Percentiles rank a stretch among this genome's conserved stretches.
Conservation (phyloP, 1,284 basidiomycete genomes). For the Prillingera fragicola region DNA sequence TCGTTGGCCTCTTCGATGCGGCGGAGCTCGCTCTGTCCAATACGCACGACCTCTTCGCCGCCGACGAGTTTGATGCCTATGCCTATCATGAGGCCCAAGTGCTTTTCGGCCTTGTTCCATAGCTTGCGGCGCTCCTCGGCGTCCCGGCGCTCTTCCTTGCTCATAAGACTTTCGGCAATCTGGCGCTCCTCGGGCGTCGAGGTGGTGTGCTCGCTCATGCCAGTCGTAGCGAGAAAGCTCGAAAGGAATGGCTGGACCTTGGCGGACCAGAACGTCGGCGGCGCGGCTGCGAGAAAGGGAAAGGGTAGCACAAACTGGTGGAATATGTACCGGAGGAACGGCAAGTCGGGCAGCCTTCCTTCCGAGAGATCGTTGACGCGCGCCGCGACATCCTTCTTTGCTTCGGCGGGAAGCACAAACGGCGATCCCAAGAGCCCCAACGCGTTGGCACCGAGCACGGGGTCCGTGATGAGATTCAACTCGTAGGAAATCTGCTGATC, state of each 20-base stretch:
- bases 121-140: constrained; percentile 57
- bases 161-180: constrained; percentile 37
- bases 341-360: constrained; percentile 58
- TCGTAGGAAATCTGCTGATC: constrained; percentile 76
- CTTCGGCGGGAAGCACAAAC: constrained; percentile 59
- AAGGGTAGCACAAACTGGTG: constrained; percentile 86
- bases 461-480: constrained; percentile 61
- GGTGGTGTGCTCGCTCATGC: constrained; percentile 37
- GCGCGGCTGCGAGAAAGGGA: constrained; percentile 81
- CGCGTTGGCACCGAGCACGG: constrained; percentile 59
- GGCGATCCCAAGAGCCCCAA: constrained; percentile 81
- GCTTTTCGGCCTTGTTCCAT: constrained; percentile 71
- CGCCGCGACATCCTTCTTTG: constrained; percentile 52
- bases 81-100: constrained; percentile 70
- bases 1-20: constrained; percentile 65
- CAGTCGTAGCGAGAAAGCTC: constrained; percentile 64
- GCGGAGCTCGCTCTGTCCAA: constrained; percentile 73
- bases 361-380: constrained; percentile 24
- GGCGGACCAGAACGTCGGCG: constrained; percentile 79
- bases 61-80: constrained; percentile 75
- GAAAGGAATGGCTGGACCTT: constrained; percentile 89
- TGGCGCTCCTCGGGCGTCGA: constrained; percentile 37
- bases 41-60: constrained; percentile 76
- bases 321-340: constrained; percentile 81
- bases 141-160: constrained; percentile 54